These are phyloP conservation scores for Bryum argenteum DNA, from an alignment of 225 moss, liverwort and hornwort genomes.

Conservation along the genomic window DNA sequence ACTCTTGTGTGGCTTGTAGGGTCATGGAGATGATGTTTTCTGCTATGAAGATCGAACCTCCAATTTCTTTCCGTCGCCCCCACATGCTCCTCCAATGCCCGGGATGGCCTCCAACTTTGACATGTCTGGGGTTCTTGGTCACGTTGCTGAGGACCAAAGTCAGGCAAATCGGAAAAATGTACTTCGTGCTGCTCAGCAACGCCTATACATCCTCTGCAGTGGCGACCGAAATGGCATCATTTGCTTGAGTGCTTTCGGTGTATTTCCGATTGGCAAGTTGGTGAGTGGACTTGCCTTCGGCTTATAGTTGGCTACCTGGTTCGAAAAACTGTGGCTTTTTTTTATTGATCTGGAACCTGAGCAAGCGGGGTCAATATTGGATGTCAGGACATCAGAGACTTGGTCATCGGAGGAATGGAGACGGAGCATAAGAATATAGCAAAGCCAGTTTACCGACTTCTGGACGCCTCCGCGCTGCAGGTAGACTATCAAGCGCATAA, in stretches of 20 bases:
- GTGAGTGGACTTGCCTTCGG: constrained; percentile 44
- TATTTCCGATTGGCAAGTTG: constrained; percentile 90
- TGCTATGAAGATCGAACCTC: constrained; percentile 89
- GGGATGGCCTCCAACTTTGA: constrained; percentile 89
- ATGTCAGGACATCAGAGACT: constrained; percentile 73
- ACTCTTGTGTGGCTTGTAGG: constrained; percentile 49
- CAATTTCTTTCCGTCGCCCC: constrained; percentile 88
- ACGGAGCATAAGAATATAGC: constrained; percentile 39
- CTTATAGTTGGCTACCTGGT: neutral
- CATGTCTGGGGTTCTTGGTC: constrained; percentile 86
- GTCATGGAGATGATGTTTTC: constrained; percentile 76
- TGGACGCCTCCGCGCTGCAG: constrained; percentile 73
- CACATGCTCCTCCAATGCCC: constrained; percentile 79
- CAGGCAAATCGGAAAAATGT: constrained; percentile 77
- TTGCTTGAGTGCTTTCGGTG: constrained; percentile 96
- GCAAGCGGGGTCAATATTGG: constrained; percentile 21
- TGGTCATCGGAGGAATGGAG: constrained; percentile 51
- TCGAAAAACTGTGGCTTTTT: constrained; percentile 19
- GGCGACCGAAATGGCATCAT: constrained; percentile 88
- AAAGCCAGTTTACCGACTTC: constrained; percentile 56
- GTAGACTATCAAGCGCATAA: constrained; percentile 34
- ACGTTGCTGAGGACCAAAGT: constrained; percentile 72
- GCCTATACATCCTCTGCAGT: constrained; percentile 89
- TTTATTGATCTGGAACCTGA: constrained; percentile 22
- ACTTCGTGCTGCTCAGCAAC: constrained; percentile 76